Evolutionary conservation across 2,329 filamentous ascomycete genomes (phyloP).

Genomic region (Sphaerulina musiva): DNA sequence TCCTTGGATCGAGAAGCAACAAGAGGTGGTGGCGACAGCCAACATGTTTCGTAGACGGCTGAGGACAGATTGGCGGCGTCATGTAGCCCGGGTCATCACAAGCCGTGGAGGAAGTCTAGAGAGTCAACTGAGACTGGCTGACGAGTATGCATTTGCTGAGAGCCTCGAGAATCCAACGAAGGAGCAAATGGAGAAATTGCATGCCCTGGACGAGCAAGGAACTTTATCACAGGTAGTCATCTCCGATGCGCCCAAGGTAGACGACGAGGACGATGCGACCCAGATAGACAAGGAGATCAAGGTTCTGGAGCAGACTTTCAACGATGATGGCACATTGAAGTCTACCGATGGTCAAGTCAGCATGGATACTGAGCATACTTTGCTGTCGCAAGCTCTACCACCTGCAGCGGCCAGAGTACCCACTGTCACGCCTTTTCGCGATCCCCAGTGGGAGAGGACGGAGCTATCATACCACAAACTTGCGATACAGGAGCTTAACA

Average conservation of each 20-base stretch:
- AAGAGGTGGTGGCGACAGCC: conserved; percentile 68
- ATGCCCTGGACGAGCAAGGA: conserved; percentile 42
- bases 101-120: conserved; percentile 68
- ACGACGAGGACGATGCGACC: conserved; percentile 10
- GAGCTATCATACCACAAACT: conserved; percentile 71
- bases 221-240: conserved; percentile 45
- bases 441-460: conserved; percentile 65
- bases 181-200: conserved; percentile 40
- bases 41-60: conserved; percentile 67
- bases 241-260: conserved; percentile 38
- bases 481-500: conserved; percentile 71
- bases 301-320: conserved; percentile 34
- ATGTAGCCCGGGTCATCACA: conserved; percentile 72
- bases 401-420: conserved; percentile 22
- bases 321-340: conserved; percentile 27
- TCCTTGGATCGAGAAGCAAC: conserved; percentile 98
- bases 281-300: conserved; percentile 30
- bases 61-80: conserved; percentile 74
- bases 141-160: conserved; percentile 71
- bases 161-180: conserved; percentile 53
- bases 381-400: conserved; percentile 14
- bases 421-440: conserved; percentile 57
- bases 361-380: conserved; percentile 12
- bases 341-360: conserved; percentile 19
- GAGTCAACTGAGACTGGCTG: conserved; percentile 64